phyloP scores from a whole-genome alignment of 1,284 basidiomycete genomes.

The Papiliotrema fonsecae region DNA sequence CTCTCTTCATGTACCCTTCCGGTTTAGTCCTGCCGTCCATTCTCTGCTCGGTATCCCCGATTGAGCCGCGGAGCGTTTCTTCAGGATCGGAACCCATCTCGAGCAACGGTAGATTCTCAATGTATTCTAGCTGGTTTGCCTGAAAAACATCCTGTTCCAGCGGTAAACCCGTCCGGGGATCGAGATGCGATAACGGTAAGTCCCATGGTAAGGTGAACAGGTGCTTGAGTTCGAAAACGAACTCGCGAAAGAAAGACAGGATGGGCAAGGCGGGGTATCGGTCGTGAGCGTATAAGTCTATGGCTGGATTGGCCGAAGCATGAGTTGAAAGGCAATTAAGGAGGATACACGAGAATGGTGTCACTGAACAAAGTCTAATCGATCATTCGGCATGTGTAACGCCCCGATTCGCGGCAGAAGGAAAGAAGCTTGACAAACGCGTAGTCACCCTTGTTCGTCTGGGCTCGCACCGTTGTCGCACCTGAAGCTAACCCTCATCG shows the following conservation, averaged over 20 bases:
- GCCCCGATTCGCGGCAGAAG: no score
- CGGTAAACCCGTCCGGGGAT: neutral
- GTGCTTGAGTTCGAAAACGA: constrained; percentile 4
- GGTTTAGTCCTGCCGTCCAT: neutral
- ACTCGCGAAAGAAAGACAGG: neutral
- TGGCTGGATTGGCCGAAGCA: no score
- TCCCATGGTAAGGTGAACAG: constrained; percentile 11
- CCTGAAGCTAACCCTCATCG: no score
- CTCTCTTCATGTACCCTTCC: constrained; percentile 4
- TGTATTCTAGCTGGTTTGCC: neutral
- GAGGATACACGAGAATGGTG: no score
- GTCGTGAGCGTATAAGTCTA: no score
- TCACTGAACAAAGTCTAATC: no score
- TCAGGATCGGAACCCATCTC: neutral
- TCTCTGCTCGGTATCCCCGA: neutral
- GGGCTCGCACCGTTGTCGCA: no score
- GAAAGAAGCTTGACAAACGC: no score
- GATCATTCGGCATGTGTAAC: no score
- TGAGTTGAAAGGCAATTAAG: no score
- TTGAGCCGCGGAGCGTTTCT: neutral
- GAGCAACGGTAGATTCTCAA: neutral
- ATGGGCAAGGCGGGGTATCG: no score
- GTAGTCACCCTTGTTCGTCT: no score
- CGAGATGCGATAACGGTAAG: constrained; percentile 7
- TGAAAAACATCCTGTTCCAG: neutral